phyloP scores from a whole-genome alignment of 1,139 yeast genomes.

The Magnusiomyces tetraspermus region DNA sequence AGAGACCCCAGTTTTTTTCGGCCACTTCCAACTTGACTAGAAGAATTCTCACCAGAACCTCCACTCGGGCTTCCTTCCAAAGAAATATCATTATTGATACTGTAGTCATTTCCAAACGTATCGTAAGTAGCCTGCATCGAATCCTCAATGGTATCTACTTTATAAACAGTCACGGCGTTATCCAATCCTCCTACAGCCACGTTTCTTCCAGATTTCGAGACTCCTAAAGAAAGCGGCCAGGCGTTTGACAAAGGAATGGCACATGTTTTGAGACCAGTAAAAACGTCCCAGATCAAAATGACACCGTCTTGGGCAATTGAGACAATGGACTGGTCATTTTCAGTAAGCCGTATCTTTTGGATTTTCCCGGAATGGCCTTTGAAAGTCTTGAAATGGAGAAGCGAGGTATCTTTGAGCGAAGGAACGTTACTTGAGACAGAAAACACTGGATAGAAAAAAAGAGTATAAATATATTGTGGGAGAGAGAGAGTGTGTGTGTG shows the following conservation, averaged over 20 bases:
- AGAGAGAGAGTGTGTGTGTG: not conserved
- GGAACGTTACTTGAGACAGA: constrained; percentile 12
- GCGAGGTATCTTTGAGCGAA: not conserved
- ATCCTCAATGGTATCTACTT: constrained; percentile 26
- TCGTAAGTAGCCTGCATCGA: constrained; percentile 1
- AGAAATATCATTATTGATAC: no score
- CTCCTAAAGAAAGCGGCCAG: constrained; percentile 72
- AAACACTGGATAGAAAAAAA: not conserved
- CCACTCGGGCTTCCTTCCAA: no score
- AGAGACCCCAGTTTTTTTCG: not conserved
- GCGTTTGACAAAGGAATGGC: constrained; percentile 51
- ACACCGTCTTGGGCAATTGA: constrained; percentile 86
- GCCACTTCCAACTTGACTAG: not conserved
- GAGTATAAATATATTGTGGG: not conserved
- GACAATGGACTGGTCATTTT: constrained; percentile 48
- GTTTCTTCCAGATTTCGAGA: constrained; percentile 53
- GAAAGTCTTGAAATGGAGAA: constrained; percentile 28
- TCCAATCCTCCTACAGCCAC: constrained; percentile 81
- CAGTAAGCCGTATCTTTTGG: constrained; percentile 58
- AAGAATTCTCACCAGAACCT: not conserved
- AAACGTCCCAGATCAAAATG: constrained; percentile 74
- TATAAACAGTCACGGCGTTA: constrained; percentile 65
- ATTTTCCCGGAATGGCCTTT: constrained; percentile 74
- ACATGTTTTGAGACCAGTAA: constrained; percentile 59
- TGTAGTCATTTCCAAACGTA: not conserved